Conservation (phyloP, 2,329 filamentous ascomycete species). For the Exophiala bonariae region DNA sequence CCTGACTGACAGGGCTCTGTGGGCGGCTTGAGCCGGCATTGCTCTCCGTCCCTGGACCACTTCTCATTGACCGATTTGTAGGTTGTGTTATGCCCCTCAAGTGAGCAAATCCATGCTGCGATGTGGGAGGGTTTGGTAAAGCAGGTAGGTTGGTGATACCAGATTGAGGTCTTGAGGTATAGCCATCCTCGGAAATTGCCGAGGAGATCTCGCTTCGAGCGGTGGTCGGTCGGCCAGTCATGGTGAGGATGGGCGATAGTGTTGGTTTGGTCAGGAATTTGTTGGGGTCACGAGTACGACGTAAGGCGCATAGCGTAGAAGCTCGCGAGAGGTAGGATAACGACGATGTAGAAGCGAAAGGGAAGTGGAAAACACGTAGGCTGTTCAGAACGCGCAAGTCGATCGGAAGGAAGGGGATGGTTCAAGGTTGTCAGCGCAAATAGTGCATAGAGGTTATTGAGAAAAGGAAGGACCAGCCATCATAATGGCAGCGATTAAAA, state of each 20-base stretch:
- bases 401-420: neutral
- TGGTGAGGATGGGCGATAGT: conserved; percentile 6
- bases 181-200: conserved; percentile 31
- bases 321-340: neutral
- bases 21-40: conserved; percentile 50
- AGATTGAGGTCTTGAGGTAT: conserved; percentile 23
- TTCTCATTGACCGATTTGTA: conserved; percentile 24
- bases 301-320: conserved; percentile 16
- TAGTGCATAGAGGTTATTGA: neutral
- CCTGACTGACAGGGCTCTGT: conserved; percentile 61
- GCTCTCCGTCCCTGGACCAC: conserved; percentile 37
- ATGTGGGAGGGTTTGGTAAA: conserved; percentile 21
- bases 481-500: neutral
- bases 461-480: conserved; percentile 17
- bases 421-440: neutral
- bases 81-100: conserved; percentile 26
- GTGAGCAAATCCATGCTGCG: conserved; percentile 27
- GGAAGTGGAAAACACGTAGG: neutral
- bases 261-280: conserved; percentile 1
- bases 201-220: conserved; percentile 31
- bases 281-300: conserved; percentile 22
- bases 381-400: neutral
- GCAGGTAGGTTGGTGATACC: conserved; percentile 16
- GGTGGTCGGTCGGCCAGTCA: conserved; percentile 25
- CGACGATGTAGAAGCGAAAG: conserved; percentile 8